phyloP scores from a whole-genome alignment of 495 filamentous ascomycete species.

The Parathielavia appendiculata region DNA sequence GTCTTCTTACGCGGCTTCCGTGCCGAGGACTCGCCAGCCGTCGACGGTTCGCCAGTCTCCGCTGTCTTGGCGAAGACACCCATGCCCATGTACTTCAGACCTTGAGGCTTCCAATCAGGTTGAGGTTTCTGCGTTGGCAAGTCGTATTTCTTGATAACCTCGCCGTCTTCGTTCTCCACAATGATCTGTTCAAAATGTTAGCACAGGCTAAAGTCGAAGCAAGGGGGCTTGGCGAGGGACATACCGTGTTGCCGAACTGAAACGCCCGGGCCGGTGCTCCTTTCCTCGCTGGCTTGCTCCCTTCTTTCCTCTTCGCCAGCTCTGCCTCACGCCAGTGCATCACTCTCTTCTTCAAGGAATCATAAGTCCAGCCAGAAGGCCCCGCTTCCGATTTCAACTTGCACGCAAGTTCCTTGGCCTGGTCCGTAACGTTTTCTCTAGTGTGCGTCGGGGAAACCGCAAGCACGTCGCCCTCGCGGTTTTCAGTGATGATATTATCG shows the following conservation, averaged over 20 bases:
- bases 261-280: slow-evolving; percentile 77
- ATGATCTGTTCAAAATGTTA: slow-evolving; percentile 59
- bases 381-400: slow-evolving; percentile 42
- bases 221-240: slow-evolving; percentile 5
- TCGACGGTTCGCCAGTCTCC: slow-evolving; percentile 42
- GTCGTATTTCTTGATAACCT: slow-evolving; percentile 95
- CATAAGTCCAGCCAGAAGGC: slow-evolving; percentile 41
- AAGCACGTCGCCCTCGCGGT: slow-evolving; percentile 83
- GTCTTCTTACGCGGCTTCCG: slow-evolving; percentile 33
- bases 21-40: slow-evolving; percentile 33
- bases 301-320: slow-evolving; percentile 54
- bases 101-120: slow-evolving; percentile 39
- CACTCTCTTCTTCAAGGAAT: slow-evolving; percentile 46
- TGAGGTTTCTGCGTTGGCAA: slow-evolving; percentile 53
- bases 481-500: slow-evolving; percentile 74
- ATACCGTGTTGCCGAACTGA: slow-evolving; percentile 83
- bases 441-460: slow-evolving; percentile 30
- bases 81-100: slow-evolving; percentile 46
- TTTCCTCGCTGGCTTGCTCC: slow-evolving; percentile 43
- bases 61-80: slow-evolving; percentile 38
- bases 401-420: slow-evolving; percentile 33
- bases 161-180: slow-evolving; percentile 94
- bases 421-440: slow-evolving; percentile 32
- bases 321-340: slow-evolving; percentile 52
- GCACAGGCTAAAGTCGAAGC: not conserved